Evolutionary conservation across 2,329 filamentous ascomycete species (phyloP).

Genomic region (Sporothrix luriei): DNA sequence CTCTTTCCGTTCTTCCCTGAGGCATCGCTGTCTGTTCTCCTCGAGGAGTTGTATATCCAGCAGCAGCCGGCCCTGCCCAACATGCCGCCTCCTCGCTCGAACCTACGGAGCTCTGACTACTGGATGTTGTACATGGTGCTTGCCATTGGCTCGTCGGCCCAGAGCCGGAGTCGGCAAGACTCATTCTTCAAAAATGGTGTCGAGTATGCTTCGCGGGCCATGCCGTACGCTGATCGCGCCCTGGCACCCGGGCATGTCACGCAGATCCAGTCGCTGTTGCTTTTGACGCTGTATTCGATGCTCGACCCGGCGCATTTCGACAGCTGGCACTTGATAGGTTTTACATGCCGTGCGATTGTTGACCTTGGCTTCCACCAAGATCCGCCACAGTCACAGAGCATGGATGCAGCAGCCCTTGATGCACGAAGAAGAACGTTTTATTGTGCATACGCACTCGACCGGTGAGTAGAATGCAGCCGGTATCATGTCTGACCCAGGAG

Average conservation of each 20-base stretch:
- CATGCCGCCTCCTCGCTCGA: slow-evolving; percentile 43
- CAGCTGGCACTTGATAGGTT: slow-evolving; percentile 90
- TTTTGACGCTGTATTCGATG: slow-evolving; percentile 87
- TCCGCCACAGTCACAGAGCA: slow-evolving; percentile 68
- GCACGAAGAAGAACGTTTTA: slow-evolving; percentile 83
- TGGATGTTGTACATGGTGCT: slow-evolving; percentile 90
- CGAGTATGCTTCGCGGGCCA: slow-evolving; percentile 62
- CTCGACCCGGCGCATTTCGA: slow-evolving; percentile 90
- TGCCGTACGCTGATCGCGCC: slow-evolving; percentile 78
- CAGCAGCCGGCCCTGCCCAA: slow-evolving; percentile 47
- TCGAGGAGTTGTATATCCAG: slow-evolving; percentile 80
- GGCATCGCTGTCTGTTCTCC: slow-evolving; percentile 71
- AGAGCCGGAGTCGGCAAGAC: slow-evolving; percentile 70
- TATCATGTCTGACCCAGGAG: no score
- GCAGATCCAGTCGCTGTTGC: slow-evolving; percentile 83
- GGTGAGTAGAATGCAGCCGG: slow-evolving; percentile 54
- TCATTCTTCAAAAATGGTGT: slow-evolving; percentile 62
- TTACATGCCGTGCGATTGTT: slow-evolving; percentile 81
- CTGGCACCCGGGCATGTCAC: slow-evolving; percentile 80
- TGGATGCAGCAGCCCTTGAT: slow-evolving; percentile 71
- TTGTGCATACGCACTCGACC: slow-evolving; percentile 85
- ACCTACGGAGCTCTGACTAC: slow-evolving; percentile 69
- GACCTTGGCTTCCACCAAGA: slow-evolving; percentile 95
- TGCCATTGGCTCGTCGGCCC: slow-evolving; percentile 74
- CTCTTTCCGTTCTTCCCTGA: slow-evolving; percentile 84